These are phyloP conservation scores for Cordyceps tenuipes DNA, from an alignment of 2,329 filamentous ascomycete species.

Conservation along the genomic window DNA sequence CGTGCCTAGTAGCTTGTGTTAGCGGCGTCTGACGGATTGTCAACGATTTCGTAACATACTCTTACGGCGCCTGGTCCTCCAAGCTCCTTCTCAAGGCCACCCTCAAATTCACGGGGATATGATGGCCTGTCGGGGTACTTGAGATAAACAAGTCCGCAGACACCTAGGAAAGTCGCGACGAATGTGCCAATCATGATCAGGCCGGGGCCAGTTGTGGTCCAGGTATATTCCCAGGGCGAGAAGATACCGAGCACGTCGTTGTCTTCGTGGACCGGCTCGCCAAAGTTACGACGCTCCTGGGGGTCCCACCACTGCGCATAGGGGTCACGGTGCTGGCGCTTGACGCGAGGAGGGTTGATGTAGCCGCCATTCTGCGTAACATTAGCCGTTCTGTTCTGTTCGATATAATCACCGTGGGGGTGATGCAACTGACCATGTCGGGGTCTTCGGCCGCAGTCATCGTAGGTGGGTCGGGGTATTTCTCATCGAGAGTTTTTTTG, in stretches of 20 bases:
- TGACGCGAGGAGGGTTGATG: slow-evolving; percentile 68
- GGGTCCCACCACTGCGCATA: slow-evolving; percentile 94
- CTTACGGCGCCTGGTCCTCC: slow-evolving; percentile 59
- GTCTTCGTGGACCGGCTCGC: slow-evolving; percentile 94
- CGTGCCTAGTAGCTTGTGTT: slow-evolving; percentile 36
- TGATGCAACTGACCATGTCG: slow-evolving; percentile 46
- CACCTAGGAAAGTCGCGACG: slow-evolving; percentile 50
- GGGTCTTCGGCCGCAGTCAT: slow-evolving; percentile 57
- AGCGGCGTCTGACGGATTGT: slow-evolving; percentile 13
- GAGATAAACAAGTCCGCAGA: slow-evolving; percentile 59
- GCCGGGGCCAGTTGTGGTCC: slow-evolving; percentile 63
- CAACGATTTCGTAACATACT: slow-evolving; percentile 41
- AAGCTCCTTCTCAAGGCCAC: slow-evolving; percentile 65
- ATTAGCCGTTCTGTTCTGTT: not conserved
- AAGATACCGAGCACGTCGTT: slow-evolving; percentile 89
- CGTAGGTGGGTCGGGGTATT: slow-evolving; percentile 39
- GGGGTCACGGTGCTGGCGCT: slow-evolving; percentile 88
- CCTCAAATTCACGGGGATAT: slow-evolving; percentile 62
- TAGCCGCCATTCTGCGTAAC: slow-evolving; percentile 68
- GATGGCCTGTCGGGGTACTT: slow-evolving; percentile 66
- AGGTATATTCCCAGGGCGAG: slow-evolving; percentile 81
- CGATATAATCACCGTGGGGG: not conserved
- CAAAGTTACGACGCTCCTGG: slow-evolving; percentile 94
- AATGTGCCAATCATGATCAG: slow-evolving; percentile 61
- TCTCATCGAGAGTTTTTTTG: slow-evolving; percentile 39